These are phyloP conservation scores for Ustilago loliicola DNA, from an alignment of 1,284 basidiomycete species.

Conservation along the genomic window DNA sequence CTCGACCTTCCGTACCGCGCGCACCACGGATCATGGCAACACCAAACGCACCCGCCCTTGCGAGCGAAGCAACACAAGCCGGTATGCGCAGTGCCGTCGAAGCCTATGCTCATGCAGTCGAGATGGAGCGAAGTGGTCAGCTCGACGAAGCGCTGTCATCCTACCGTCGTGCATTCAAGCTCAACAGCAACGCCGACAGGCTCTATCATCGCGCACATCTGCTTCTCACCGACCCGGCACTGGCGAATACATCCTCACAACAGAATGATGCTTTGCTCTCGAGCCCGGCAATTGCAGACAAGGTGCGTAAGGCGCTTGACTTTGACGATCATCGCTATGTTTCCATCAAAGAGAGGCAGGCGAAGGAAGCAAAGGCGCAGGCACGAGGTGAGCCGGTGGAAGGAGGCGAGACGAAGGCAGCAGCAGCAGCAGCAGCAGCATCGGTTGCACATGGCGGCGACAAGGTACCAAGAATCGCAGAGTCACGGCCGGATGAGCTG, in stretches of 20 bases:
- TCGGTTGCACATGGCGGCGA: neutral
- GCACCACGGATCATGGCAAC: slow-evolving; percentile 34
- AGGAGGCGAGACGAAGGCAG: neutral
- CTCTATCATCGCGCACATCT: slow-evolving; percentile 59
- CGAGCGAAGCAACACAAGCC: slow-evolving; percentile 31
- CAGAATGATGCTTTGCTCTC: slow-evolving; percentile 46
- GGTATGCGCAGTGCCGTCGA: slow-evolving; percentile 54
- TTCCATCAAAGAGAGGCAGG: slow-evolving; percentile 51
- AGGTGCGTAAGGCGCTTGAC: slow-evolving; percentile 53
- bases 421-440: slow-evolving; percentile 1
- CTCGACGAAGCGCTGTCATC: slow-evolving; percentile 54
- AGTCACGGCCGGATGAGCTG: slow-evolving; percentile 42
- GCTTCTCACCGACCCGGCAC: slow-evolving; percentile 45
- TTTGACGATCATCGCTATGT: slow-evolving; percentile 55
- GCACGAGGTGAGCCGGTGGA: slow-evolving; percentile 25
- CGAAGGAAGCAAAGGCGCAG: slow-evolving; percentile 30
- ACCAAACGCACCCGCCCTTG: slow-evolving; percentile 28
- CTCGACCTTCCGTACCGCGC: slow-evolving; percentile 5
- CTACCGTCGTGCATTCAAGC: slow-evolving; percentile 61
- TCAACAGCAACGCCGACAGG: slow-evolving; percentile 55
- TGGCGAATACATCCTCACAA: slow-evolving; percentile 30
- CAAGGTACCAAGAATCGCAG: slow-evolving; percentile 8
- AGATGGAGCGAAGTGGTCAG: slow-evolving; percentile 56
- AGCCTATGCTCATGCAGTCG: slow-evolving; percentile 57
- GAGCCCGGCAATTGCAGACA: slow-evolving; percentile 53